Evolutionary conservation across 306 rosid species (phyloP).

Genomic region (Hippophae tibetana): DNA sequence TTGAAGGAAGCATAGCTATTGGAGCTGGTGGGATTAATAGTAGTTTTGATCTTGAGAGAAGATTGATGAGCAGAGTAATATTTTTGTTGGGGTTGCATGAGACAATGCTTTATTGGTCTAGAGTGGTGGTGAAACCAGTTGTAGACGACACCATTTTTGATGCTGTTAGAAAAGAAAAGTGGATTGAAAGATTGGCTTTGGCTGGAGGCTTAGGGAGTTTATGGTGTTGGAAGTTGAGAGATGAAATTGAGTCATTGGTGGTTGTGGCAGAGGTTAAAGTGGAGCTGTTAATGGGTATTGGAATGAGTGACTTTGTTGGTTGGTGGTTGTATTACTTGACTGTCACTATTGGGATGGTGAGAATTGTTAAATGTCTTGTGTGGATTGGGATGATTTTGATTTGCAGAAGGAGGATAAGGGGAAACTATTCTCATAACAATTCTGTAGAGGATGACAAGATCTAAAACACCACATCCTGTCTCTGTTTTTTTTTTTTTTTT

Average conservation of each 20-base stretch:
- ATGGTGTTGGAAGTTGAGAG: conserved; percentile 86
- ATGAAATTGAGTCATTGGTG: conserved; percentile 57
- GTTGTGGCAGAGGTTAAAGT: conserved; percentile 44
- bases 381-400: conserved; percentile 34
- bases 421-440: conserved; percentile 11
- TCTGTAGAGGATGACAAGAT: conserved; percentile 30
- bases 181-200: conserved; percentile 42
- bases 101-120: conserved; percentile 56
- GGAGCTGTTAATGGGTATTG: conserved; percentile 39
- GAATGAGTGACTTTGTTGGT: conserved; percentile 39
- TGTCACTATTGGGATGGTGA: conserved; percentile 56
- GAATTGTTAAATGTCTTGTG: conserved; percentile 33
- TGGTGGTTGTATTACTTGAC: conserved; percentile 64
- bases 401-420: conserved; percentile 17
- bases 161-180: conserved; percentile 28
- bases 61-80: conserved; percentile 33
- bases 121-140: conserved; percentile 74
- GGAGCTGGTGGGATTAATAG: conserved; percentile 23
- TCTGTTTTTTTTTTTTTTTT: not conserved
- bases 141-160: conserved; percentile 68
- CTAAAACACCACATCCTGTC: conserved; percentile 8
- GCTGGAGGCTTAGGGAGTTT: conserved; percentile 43
- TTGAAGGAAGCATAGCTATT: conserved; percentile 35
- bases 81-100: conserved; percentile 75
- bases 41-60: conserved; percentile 16